Conservation (phyloP, 2,329 filamentous ascomycete genomes). For the Capronia epimyces region DNA sequence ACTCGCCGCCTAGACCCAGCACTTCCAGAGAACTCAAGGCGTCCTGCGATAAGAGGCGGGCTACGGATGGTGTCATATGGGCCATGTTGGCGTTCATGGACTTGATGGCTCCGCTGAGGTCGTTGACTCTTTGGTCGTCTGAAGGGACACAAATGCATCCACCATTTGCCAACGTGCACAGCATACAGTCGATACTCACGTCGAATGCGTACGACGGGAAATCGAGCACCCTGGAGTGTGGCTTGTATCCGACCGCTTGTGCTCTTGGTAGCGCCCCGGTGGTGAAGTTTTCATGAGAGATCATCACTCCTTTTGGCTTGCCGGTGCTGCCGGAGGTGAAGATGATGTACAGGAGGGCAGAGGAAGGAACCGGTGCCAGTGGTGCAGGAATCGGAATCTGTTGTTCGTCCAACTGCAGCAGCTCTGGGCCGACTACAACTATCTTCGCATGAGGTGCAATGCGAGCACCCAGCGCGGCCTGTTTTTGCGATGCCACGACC, state of each 20-base stretch:
- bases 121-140: constrained; percentile 41
- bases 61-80: constrained; percentile 57
- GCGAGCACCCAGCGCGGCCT: constrained; percentile 29
- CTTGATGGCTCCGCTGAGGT: constrained; percentile 47
- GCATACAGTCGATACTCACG: constrained; percentile 37
- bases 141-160: constrained; percentile 46
- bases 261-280: constrained; percentile 44
- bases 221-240: constrained; percentile 35
- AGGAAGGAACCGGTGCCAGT: constrained; percentile 10
- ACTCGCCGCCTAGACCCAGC: constrained; percentile 35
- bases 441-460: constrained; percentile 33
- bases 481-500: constrained; percentile 34
- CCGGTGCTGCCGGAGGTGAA: constrained; percentile 35
- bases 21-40: constrained; percentile 43
- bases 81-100: constrained; percentile 50
- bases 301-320: constrained; percentile 33
- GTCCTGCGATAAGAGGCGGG: constrained; percentile 42
- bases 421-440: not conserved
- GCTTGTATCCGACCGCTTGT: constrained; percentile 41
- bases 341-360: constrained; percentile 28
- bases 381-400: constrained; percentile 22
- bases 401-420: not conserved
- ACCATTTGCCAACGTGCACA: constrained; percentile 38
- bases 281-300: constrained; percentile 33
- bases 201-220: constrained; percentile 46